Conservation (phyloP, 345 rosid species). For the Salix udensis region DNA sequence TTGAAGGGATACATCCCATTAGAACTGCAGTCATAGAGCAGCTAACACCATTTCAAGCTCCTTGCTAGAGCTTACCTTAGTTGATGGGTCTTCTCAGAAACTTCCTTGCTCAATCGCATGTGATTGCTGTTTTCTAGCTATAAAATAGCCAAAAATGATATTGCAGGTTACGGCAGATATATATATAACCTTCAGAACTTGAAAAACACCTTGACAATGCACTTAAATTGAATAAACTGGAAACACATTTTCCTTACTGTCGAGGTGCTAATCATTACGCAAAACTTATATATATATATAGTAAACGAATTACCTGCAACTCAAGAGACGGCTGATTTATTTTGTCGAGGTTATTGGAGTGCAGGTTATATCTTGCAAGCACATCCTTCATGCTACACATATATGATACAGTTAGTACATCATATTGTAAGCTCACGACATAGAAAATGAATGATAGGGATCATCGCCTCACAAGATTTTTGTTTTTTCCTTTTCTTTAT, state of each 20-base stretch:
- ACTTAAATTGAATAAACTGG: not conserved
- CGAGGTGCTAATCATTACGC: not conserved
- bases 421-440: not conserved
- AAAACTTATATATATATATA: not conserved
- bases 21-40: not conserved
- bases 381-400: constrained; percentile 44
- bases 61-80: constrained; percentile 33
- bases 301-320: constrained; percentile 41
- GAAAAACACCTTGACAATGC: not conserved
- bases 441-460: not conserved
- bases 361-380: constrained; percentile 44
- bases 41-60: not conserved
- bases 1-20: not conserved
- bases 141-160: not conserved
- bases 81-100: constrained; percentile 48
- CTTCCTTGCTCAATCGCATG: constrained; percentile 46
- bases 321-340: constrained; percentile 46
- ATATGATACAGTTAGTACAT: not conserved
- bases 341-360: constrained; percentile 42
- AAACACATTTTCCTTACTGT: not conserved
- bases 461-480: not conserved
- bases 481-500: no score
- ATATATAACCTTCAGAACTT: not conserved
- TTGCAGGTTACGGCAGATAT: not conserved
- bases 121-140: constrained; percentile 47